phyloP scores from a whole-genome alignment of 2,329 filamentous ascomycete genomes.

The Hymenoscyphus linearis region DNA sequence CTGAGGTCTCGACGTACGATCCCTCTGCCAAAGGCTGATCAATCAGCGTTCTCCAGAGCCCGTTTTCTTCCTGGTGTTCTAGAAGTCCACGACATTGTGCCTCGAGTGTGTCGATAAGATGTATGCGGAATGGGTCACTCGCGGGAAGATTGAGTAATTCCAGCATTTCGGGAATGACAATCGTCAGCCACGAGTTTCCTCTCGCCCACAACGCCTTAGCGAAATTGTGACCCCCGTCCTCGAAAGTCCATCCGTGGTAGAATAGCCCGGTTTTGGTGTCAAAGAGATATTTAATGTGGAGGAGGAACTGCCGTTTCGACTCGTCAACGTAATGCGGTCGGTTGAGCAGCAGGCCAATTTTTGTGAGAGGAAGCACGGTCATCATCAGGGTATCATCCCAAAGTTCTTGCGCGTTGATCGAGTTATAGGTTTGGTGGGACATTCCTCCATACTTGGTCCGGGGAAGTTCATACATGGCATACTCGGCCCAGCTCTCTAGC shows the following conservation, averaged over 20 bases:
- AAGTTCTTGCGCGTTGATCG: conserved; percentile 66
- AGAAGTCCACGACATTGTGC: conserved; percentile 64
- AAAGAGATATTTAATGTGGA: conserved; percentile 75
- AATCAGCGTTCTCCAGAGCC: conserved; percentile 71
- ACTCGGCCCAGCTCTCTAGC: conserved; percentile 77
- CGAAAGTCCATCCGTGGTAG: conserved; percentile 79
- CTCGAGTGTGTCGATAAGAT: conserved; percentile 58
- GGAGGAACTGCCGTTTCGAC: conserved; percentile 70
- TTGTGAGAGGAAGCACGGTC: conserved; percentile 75
- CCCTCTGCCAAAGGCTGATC: conserved; percentile 61
- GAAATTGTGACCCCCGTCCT: conserved; percentile 59
- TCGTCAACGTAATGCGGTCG: conserved; percentile 71
- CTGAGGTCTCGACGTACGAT: conserved; percentile 71
- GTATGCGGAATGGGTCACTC: conserved; percentile 52
- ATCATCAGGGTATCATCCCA: conserved; percentile 90
- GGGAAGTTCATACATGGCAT: conserved; percentile 70
- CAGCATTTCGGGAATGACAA: conserved; percentile 77
- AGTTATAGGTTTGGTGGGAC: conserved; percentile 24
- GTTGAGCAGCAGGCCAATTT: conserved; percentile 60
- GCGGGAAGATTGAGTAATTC: conserved; percentile 60
- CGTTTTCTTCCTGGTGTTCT: conserved; percentile 53
- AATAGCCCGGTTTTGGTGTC: conserved; percentile 68
- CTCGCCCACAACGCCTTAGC: conserved; percentile 53
- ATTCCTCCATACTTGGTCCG: conserved; percentile 60
- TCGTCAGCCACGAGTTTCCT: conserved; percentile 71